Base-by-base conservation (phyloP, 177 flowering plant species). In the Vitis hybrid region DNA sequence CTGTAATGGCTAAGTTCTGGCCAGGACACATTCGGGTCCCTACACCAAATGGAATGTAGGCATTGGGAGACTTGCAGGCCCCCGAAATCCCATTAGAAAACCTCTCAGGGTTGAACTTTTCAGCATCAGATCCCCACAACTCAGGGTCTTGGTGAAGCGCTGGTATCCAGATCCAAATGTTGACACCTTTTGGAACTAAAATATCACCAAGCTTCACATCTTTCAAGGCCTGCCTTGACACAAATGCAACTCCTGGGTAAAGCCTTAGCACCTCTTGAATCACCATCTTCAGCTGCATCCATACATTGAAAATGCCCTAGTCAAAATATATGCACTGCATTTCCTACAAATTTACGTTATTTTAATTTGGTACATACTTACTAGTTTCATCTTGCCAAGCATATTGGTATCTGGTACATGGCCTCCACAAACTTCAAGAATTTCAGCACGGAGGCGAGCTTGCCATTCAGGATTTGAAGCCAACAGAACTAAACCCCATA, bases 301-400 rank as follows among this genome's bases (percentile, higher is more conserved):
- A 55, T 32, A 24, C 7, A 4, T 21, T 46, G 27, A 24, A 24
- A 24, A 24, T 24, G 27, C 27, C 27, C 27, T 0, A 0, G 14
- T 55, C 55, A 48, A 15, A 19, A 52, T 55, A 3, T 46, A 16
- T 18, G n/a, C 24, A 13, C 24, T 35, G 46, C 0, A 35, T 35
- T 35, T 35, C 7, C 46, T 6, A 35, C 7, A 35, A 35, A 35
- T 24, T 24, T 24, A 24, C 27, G 0, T 24, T 24, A 24, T 2
- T 24, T 24, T 24, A 35, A 6, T 35, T 35, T 35, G 46, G 6
- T 35, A 0, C 1, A 35, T 35, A 3, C 7, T 35, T 70, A 70
- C 69, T 63, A 71, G 64, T 71, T 71, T 71, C 74, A 71, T 65
- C 64, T 71, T 71, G 63, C 62, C 51, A 6, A 71, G 69, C 74